Evolutionary conservation across 768 basidiomycete species (phyloP), one percentile per base, ranked within the genome.

Genomic region (Stropharia rugosoannulata): DNA sequence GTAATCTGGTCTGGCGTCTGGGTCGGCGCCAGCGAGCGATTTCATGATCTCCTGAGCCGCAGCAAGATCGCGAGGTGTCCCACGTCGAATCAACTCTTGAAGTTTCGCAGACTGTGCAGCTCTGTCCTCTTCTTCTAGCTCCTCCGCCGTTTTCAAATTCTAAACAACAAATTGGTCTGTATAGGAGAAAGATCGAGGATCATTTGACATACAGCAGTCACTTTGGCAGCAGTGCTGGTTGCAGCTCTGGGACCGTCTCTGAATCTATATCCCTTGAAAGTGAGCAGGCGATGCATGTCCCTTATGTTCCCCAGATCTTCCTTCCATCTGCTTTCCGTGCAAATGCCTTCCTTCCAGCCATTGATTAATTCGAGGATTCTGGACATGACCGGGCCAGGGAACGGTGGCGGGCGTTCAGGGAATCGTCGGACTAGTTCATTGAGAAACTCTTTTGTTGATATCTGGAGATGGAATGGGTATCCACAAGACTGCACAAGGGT

Each of bases 21-120:
- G 97, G 65, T 98, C 91, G 2, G 95, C 96, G 27, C 97, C 96
- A 5, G 96, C 90, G 44, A 99, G 80, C 0, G 85, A 74, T 69
- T 98, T 98, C 95, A 99, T 98, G 35, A 99, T 79, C 65, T 99
- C 95, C 66, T 99, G 95, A 11, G 97, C 97, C 5, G 90, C 93
- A 0, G 89, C 90, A 1, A 99, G 82, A 72, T 99, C 97, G 61
- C 93, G 84, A 0, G 97, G 97, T 16, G 96, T 96, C 12, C 96
- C 97, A 53, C 97, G 78, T 44, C 97, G 85, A 56, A 99, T 98
- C 38, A 98, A 84, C 69, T 99, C 97, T 72, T 99, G 97, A n/a
- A 99, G 80, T 76, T 99, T 98, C 0, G 97, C 97, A 0, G 89
- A 87, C 68, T 99, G 96, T 0, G 96, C 97, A 57, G 86, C 87